Percentiles rank a stretch among this genome's conserved stretches.
Conservation (phyloP, 306 rosid species). For the Leucaena leucocephala region DNA sequence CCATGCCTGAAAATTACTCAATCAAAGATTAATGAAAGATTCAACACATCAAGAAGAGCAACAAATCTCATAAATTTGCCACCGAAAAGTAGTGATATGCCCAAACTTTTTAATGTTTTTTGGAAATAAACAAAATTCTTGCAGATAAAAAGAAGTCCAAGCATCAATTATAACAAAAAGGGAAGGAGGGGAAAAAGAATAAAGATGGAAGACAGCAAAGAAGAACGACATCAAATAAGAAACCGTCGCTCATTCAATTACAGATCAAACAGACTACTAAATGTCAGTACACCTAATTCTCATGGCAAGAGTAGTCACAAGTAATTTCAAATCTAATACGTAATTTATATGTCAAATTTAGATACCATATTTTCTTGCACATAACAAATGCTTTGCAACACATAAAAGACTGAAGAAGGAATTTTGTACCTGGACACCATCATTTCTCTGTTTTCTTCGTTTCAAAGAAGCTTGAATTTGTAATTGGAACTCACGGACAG, state of each 20-base stretch:
- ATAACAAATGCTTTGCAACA: conserved; percentile 20
- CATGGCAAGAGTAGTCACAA: conserved; percentile 2
- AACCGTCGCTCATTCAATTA: conserved; percentile 2
- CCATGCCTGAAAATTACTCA: conserved; percentile 71
- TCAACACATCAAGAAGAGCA: conserved; percentile 21
- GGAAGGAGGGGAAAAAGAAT: background rate
- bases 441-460: conserved; percentile 94
- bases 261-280: background rate
- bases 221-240: conserved; percentile 4
- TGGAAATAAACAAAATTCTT: conserved; percentile 17
- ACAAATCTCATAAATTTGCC: conserved; percentile 11
- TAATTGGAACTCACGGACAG: conserved; percentile 95
- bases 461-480: conserved; percentile 91
- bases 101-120: background rate
- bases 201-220: background rate
- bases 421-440: conserved; percentile 69
- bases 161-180: conserved; percentile 4
- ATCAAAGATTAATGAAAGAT: conserved; percentile 22
- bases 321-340: conserved; percentile 2
- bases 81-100: conserved; percentile 13
- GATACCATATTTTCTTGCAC: conserved; percentile 9
- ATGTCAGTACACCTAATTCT: conserved; percentile 14
- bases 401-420: conserved; percentile 29
- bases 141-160: background rate
- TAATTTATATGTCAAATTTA: conserved; percentile 15